Evolutionary conservation across 208 protist species (phyloP), one percentile per base, ranked within the genome.

Genomic region (Trypanosoma scelopori): DNA sequence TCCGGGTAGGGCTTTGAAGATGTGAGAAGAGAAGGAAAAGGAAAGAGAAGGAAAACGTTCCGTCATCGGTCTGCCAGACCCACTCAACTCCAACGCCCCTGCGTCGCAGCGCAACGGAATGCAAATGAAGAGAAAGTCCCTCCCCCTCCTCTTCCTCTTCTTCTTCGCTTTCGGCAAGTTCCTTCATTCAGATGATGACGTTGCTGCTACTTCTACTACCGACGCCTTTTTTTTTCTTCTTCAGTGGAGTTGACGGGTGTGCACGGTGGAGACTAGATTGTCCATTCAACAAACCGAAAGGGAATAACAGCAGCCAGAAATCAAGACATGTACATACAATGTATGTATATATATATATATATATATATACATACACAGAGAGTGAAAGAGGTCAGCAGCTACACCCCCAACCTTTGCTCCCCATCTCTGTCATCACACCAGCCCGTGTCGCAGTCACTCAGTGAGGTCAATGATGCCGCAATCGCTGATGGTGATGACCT

Each of bases 381-480:
- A 20, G 23, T 22, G 6, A n/a, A n/a, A n/a, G n/a, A n/a, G n/a
- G n/a, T n/a, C n/a, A n/a, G n/a, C n/a, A n/a, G n/a, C n/a, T n/a
- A n/a, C n/a, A n/a, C 30, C 65, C 23, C 42, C 43, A 20, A 6
- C 42, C 18, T 25, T 16, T 25, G 15, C 49, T 20, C 13, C 43
- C 23, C 32, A 7, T 28, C n/a, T 6, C 41, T 20, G 1, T 51
- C 46, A 22, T 37, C 52, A n/a, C 42, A 35, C 22, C 45, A 25
- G 25, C 51, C 9, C n/a, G 28, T 7, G 20, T 59, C 13, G 39
- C 30, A 43, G 48, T 74, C 75, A 88, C 60, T 78, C 75, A 15
- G 73, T 72, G n/a, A 89, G 70, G 51, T 93, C 85, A 27, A 94
- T 63, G 7, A 91, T 84, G 6, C 87, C 92, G 56, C 92, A 97